Conservation (phyloP, 352 stramenopile genomes). For the Phytophthora citrophthora region DNA sequence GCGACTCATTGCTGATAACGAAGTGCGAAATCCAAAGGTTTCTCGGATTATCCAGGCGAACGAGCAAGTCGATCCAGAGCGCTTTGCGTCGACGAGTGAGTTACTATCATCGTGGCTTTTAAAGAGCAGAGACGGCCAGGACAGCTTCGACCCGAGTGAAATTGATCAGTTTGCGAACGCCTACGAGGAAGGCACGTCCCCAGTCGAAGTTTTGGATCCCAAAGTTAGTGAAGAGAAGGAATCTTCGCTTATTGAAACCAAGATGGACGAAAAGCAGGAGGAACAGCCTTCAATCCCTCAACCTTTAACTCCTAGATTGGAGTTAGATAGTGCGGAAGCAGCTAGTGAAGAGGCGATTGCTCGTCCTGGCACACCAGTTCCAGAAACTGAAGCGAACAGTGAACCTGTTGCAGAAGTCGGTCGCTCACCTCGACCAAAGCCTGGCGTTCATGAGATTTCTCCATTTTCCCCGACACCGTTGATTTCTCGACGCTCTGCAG, state of each 20-base stretch:
- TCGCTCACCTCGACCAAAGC: conserved; percentile 51
- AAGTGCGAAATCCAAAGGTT: not conserved
- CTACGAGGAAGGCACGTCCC: conserved; percentile 51
- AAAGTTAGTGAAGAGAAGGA: conserved; percentile 4
- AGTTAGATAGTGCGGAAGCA: conserved; percentile 2
- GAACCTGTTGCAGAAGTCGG: conserved; percentile 26
- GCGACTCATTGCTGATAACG: conserved; percentile 32
- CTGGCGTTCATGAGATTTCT: conserved; percentile 51
- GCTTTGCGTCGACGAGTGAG: conserved; percentile 2
- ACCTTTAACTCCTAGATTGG: conserved; percentile 17
- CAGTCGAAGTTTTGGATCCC: conserved; percentile 2
- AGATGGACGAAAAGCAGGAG: conserved; percentile 8
- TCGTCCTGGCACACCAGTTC: conserved; percentile 18
- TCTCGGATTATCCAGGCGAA: not conserved
- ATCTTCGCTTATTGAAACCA: not conserved
- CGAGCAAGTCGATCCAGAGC: not conserved
- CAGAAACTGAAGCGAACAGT: conserved; percentile 7
- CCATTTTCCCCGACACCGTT: conserved; percentile 74
- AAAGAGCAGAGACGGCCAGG: conserved; percentile 22
- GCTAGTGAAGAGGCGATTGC: conserved; percentile 4
- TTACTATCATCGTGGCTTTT: conserved; percentile 22
- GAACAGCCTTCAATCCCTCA: conserved; percentile 19
- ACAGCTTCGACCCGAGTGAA: conserved; percentile 48
- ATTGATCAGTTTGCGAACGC: conserved; percentile 67
- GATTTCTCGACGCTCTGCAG: conserved; percentile 48